Base-by-base conservation (phyloP, 768 basidiomycete species). In the Pisolithus albus region DNA sequence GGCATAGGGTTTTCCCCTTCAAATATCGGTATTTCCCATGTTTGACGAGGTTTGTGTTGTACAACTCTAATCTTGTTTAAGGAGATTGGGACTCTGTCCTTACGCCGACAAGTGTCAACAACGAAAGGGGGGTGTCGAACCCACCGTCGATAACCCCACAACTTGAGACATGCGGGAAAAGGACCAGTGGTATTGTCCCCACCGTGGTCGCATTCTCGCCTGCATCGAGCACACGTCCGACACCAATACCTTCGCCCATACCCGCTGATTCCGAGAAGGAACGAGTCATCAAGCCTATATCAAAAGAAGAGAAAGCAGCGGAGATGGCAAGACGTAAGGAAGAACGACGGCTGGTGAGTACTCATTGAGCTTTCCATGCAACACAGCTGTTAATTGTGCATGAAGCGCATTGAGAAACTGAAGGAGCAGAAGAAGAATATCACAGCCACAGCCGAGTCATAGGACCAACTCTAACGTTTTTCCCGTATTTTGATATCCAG, bases 301-400 rank as follows among this genome's bases (percentile, higher is more conserved):
- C 80, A 24, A 96, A 92, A 66, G 95, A 96, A 66, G 92, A 94
- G 59, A 95, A 88, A 67, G 89, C 89, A 1, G 83, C 82, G n/a
- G 92, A 96, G 72, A 86, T 97, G 83, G 87, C 86, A 7, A 75
- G 86, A 56, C 75, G 93, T 53, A 87, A 94, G 62, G 94, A 97
- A 65, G 95, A 97, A 65, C 73, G 95, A 42, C 92, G 87, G 65
- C 83, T 90, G 74, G 91, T 91, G 49, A 18, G 79, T 68, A 16
- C 30, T 30, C 39, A 15, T 50, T 41, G 41, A 30, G 13, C 23
- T 2, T 3, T 15, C 21, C 23, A 48, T 54, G 56, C 3, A n/a
- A 13, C 38, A 44, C 13, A 36, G 16, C 32, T 58, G 23, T 54
- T 32, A n/a, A 13, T 19, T 32, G 5, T 5, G 39, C 3, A 13